Base-by-base conservation (phyloP, 2,329 filamentous ascomycete genomes). In the Botrytis squamosa region DNA sequence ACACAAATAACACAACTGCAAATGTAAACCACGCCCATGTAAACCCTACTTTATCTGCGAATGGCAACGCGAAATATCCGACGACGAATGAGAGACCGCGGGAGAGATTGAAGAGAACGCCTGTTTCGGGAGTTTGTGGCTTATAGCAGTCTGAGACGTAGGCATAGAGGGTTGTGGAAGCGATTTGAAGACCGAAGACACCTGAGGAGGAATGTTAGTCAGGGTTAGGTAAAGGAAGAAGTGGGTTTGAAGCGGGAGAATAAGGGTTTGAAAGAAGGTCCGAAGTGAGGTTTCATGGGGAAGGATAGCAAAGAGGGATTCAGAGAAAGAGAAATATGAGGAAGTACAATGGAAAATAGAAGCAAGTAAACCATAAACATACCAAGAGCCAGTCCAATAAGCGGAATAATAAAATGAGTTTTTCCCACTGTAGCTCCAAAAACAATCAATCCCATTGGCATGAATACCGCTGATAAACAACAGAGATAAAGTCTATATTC, bases 81-180 rank as follows among this genome's bases (percentile, higher is more conserved):
- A 80, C 77, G 1, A 79, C 74, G 73, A 80, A 80, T 25, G 71
- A 75, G 4, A 80, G 57, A 9, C 79, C 79, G 1, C 79, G 72
- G 22, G 67, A 70, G 0, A 79, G 73, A 49, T 80, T 80, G 67
- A 80, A 79, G 16, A 80, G 69, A 3, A 78, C 77, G 7, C 79
- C 79, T 1, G 72, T 75, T 63, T 80, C 78, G 6, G 79, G 74
- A 1, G 78, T 80, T 40, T 79, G 78, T 4, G 78, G 75, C 40
- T 76, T 77, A 55, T 80, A 80, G 72, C 77, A 78, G 65, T 80
- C 79, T 4, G 77, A 77, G 14, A 78, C 74, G 65, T 80, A 80
- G 33, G 78, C 74, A 52, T 80, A 80, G 22, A 80, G 76, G 10
- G 74, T 77, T 1, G 79, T 80, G 33, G 70, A 74, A 1, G 77